Evolutionary conservation across 164 flowering plant genomes (phyloP), one percentile per base, ranked within the genome.

Genomic region (Santalum album): DNA sequence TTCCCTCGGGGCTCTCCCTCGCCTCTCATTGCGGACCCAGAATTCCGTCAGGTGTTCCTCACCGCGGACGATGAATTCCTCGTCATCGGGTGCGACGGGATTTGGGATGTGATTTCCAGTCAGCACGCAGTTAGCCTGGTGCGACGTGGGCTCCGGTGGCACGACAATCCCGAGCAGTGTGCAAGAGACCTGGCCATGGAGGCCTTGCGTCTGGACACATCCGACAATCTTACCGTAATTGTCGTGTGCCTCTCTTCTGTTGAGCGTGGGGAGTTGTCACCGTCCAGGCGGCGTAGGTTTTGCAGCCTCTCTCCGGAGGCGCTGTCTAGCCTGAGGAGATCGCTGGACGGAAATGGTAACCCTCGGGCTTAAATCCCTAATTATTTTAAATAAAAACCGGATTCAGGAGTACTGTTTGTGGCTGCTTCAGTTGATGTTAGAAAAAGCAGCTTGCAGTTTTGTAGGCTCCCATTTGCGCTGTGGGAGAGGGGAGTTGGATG

Each of bases 81-180:
- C 64, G 79, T 90, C 42, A 73, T 90, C 6, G 95, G 81, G 1
- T 90, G 96, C 27, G 97, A 90, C 49, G 96, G 97, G n/a, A 77
- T 90, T n/a, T 90, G 97, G 97, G 97, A 90, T 67, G 89, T 78
- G 27, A 78, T 90, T 85, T 61, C 94, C 1, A 90, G 90, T 67
- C 84, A 90, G 64, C 75, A 83, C 16, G 97, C 97, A 2, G 94
- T 87, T 0, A 64, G 71, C 45, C 53, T 85, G 10, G 94, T 82
- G 15, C 81, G 84, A 17, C 78, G 83, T 32, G 86, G 83, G 22
- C 83, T 90, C 3, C 57, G 78, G 47, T 60, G 79, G 60, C 84
- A 85, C 25, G 81, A 80, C 51, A 78, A 87, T 62, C 97, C 96
- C 17, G 75, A 76, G 55, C 74, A 76, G 49, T 78, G 82, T 60